phyloP scores from a whole-genome alignment of 352 stramenopile genomes.

The Blastocystis sp. region DNA sequence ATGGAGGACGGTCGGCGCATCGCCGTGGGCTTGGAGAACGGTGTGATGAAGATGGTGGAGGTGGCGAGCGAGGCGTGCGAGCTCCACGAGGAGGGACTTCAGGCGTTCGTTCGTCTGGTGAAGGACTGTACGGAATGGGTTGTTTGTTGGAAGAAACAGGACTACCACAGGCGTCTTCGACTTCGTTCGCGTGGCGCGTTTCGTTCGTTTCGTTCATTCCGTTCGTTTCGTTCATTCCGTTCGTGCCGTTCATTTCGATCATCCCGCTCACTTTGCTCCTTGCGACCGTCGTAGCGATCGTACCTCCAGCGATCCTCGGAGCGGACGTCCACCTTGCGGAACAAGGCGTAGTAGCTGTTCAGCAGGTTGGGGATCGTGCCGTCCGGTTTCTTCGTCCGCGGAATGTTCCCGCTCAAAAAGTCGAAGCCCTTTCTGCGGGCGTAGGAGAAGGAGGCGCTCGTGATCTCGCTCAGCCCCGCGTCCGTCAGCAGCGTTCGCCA shows the following conservation, averaged over 20 bases:
- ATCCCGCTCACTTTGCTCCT: too few relatives aligned
- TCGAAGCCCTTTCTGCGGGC: neutral
- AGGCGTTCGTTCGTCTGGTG: neutral
- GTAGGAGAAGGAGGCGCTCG: neutral
- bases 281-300: slow-evolving; percentile 8
- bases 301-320: neutral
- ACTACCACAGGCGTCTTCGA: neutral
- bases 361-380: slow-evolving; percentile 19
- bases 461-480: slow-evolving; percentile 21
- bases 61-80: neutral
- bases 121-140: neutral
- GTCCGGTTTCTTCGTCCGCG: neutral
- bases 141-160: neutral
- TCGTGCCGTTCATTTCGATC: too few relatives aligned
- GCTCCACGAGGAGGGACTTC: neutral
- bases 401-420: neutral
- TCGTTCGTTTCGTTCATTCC: too few relatives aligned
- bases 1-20: neutral
- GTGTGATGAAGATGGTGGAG: neutral
- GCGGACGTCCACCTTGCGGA: neutral
- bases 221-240: too few relatives aligned
- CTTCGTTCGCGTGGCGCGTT: neutral
- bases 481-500: slow-evolving; percentile 15
- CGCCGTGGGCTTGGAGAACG: slow-evolving; percentile 26
- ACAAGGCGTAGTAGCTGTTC: slow-evolving; percentile 34